phyloP scores from a whole-genome alignment of 768 basidiomycete species.

The Sutorius australiensis region DNA sequence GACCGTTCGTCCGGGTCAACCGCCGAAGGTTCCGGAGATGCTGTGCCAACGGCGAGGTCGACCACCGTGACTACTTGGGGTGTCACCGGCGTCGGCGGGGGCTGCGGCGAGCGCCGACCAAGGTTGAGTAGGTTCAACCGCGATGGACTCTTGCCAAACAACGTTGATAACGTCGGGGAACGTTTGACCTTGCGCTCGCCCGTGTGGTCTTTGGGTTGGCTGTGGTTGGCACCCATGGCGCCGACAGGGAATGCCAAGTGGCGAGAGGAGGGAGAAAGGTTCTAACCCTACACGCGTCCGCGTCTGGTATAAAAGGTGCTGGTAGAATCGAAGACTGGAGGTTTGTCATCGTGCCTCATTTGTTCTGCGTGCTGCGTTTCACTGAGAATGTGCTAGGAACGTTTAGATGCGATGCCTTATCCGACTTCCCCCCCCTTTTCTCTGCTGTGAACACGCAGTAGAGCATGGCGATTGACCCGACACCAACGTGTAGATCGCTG shows the following conservation, averaged over 20 bases:
- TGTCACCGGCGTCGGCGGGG: conserved; percentile 26
- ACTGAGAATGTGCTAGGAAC: conserved; percentile 10
- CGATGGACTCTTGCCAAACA: conserved; percentile 27
- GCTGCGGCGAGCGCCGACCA: conserved; percentile 29
- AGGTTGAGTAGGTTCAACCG: conserved; percentile 28
- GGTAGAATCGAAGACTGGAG: conserved; percentile 4
- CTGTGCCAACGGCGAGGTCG: conserved; percentile 14
- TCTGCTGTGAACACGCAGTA: conserved; percentile 14
- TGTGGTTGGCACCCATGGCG: conserved; percentile 27
- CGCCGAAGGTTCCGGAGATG: conserved; percentile 23
- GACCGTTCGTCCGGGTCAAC: conserved; percentile 24
- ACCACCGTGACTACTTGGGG: conserved; percentile 8
- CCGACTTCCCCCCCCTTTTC: conserved; percentile 8
- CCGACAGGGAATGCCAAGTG: neutral
- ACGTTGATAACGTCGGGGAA: conserved; percentile 20
- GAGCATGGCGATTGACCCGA: conserved; percentile 1
- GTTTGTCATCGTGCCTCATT: conserved; percentile 25
- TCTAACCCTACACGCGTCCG: conserved; percentile 14
- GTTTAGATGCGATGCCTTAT: conserved; percentile 17
- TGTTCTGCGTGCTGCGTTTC: conserved; percentile 28
- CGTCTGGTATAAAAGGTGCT: conserved; percentile 20
- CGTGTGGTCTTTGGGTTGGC: conserved; percentile 20
- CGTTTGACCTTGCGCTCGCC: conserved; percentile 25
- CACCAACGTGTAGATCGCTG: conserved; percentile 14
- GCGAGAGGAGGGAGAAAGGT: neutral